Evolutionary conservation across 306 rosid genomes (phyloP), one percentile per base, ranked within the genome.

Genomic region (Rosa multiflora): DNA sequence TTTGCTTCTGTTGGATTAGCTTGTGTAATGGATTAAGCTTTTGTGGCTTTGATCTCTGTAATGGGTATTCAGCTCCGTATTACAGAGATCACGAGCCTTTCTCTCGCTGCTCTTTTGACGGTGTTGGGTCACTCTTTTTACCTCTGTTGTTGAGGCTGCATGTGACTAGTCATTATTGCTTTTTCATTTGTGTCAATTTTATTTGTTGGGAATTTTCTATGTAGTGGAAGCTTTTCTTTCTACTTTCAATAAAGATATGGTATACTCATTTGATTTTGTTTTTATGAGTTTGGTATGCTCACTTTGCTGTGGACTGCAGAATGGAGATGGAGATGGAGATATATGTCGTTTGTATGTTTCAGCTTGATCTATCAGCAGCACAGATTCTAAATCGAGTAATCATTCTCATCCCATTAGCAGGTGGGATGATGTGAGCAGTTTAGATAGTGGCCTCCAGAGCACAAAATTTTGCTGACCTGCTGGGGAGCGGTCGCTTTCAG

Each of bases 301-400:
- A 29, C 40, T 26, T 26, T 29, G 39, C 67, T 11, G 67, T 62
- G 39, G 40, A 62, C 9, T 62, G 68, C 13, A 10, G 39, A 58
- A 17, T 71, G 55, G 61, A 71, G 75, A 73, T 72, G 64, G 67
- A 26, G 46, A 52, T 32, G 76, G 37, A 4, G 35, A 12, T 73
- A 49, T 53, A 7, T 20, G 67, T 53, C 39, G 48, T 37, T 20
- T 37, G 49, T 55, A 53, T 73, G 77, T 73, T 53, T 73, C 77
- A 53, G 66, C 76, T 55, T 37, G 67, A 55, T 63, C 77, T 13
- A 39, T 17, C 12, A 11, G 26, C 23, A 14, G 75, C 48, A 47
- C 20, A 47, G 8, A 71, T 5, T 26, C 26, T 17, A 14, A 8
- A 26, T 6, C 43, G n/a, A 48, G n/a, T 29, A 21, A 15, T 69